Evolutionary conservation across 2,329 filamentous ascomycete genomes (phyloP).

Genomic region (Penicillium sp.): DNA sequence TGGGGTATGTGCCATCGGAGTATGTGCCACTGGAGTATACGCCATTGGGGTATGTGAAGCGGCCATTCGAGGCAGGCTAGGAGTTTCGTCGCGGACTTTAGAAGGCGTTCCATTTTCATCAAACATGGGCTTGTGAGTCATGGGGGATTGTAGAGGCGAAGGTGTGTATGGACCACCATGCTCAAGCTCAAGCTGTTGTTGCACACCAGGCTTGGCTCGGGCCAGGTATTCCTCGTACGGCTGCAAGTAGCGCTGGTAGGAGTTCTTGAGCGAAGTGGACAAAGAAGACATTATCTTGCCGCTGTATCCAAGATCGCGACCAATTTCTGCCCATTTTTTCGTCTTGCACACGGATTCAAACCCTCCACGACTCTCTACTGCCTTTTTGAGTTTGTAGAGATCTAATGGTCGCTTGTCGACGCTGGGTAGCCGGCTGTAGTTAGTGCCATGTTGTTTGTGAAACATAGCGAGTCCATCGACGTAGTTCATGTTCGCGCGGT

Average conservation of each 20-base stretch:
- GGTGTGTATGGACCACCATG: conserved; percentile 88
- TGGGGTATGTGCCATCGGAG: conserved; percentile 50
- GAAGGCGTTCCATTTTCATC: conserved; percentile 48
- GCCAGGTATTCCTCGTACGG: conserved; percentile 95
- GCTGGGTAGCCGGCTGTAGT: conserved; percentile 88
- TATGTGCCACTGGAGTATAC: neutral
- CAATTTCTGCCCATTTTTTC: conserved; percentile 99
- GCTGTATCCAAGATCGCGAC: conserved; percentile 92
- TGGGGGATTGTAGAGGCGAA: conserved; percentile 71
- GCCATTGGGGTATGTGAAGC: conserved; percentile 55
- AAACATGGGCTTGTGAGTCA: conserved; percentile 53
- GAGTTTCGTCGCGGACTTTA: conserved; percentile 62
- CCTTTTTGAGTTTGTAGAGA: conserved; percentile 93
- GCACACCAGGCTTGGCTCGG: conserved; percentile 90
- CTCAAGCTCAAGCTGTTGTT: conserved; percentile 89
- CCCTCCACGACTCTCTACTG: conserved; percentile 88
- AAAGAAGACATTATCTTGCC: conserved; percentile 99
- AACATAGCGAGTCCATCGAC: conserved; percentile 93
- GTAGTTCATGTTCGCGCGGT: conserved; percentile 92
- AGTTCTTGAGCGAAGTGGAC: conserved; percentile 97
- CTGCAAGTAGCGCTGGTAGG: conserved; percentile 93
- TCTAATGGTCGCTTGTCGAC: conserved; percentile 97
- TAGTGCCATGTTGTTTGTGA: conserved; percentile 94
- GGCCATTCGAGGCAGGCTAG: conserved; percentile 60
- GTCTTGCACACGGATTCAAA: conserved; percentile 96